Percentiles rank a stretch among this genome's conserved stretches.
Evolutionary conservation across 768 basidiomycete genomes (phyloP).

Genomic region (Lactarius evosmus): DNA sequence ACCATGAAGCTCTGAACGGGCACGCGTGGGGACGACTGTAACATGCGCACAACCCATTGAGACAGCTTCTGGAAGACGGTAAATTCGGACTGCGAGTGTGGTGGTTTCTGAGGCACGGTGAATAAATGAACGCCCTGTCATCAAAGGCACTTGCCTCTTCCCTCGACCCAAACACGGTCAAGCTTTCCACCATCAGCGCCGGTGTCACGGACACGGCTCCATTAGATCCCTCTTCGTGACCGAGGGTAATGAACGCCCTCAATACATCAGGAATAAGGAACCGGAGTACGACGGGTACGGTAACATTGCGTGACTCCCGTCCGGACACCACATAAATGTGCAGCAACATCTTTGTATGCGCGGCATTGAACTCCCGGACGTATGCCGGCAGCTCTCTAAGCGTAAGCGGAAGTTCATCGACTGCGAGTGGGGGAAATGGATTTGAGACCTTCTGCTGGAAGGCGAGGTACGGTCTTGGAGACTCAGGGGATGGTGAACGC

Average conservation of each 20-base stretch:
- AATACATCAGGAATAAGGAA: slow-evolving; percentile 64
- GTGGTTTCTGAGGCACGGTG: slow-evolving; percentile 47
- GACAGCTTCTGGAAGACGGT: slow-evolving; percentile 60
- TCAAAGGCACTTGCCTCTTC: slow-evolving; percentile 49
- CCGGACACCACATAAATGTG: slow-evolving; percentile 52
- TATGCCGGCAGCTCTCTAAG: slow-evolving; percentile 49
- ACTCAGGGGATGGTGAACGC: slow-evolving; percentile 53
- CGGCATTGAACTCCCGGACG: slow-evolving; percentile 55
- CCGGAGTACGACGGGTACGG: slow-evolving; percentile 46
- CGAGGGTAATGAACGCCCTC: slow-evolving; percentile 56
- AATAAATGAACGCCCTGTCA: not conserved
- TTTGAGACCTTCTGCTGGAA: slow-evolving; percentile 40
- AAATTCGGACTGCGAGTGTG: slow-evolving; percentile 68
- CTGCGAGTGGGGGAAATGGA: slow-evolving; percentile 44
- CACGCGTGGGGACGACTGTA: slow-evolving; percentile 52
- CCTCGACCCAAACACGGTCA: slow-evolving; percentile 69
- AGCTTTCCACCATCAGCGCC: slow-evolving; percentile 53
- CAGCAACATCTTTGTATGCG: slow-evolving; percentile 37
- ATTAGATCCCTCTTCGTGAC: slow-evolving; percentile 32
- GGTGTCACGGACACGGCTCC: slow-evolving; percentile 18
- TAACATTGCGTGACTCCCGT: slow-evolving; percentile 24
- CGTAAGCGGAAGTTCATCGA: slow-evolving; percentile 39
- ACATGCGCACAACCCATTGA: slow-evolving; percentile 60
- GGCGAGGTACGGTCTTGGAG: slow-evolving; percentile 55
- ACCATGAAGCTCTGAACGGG: slow-evolving; percentile 55